phyloP scores from a whole-genome alignment of 345 rosid genomes.

The Murraya koenigii region DNA sequence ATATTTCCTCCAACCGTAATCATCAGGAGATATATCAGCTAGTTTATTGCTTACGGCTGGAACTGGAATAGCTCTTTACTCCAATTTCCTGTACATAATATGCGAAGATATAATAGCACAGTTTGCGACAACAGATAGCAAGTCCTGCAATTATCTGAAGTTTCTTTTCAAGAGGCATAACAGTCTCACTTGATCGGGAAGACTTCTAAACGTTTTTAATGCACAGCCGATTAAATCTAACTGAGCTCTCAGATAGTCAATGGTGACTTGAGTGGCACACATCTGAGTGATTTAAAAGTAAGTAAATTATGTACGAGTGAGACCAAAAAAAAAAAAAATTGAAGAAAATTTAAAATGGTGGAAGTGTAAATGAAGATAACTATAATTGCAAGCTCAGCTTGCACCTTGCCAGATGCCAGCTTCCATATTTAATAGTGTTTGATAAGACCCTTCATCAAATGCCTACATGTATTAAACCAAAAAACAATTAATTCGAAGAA shows the following conservation, averaged over 20 bases:
- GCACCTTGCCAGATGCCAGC: neutral
- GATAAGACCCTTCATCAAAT: neutral
- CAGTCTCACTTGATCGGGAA: neutral
- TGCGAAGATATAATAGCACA: neutral
- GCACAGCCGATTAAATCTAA: slow-evolving; percentile 13
- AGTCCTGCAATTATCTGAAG: neutral
- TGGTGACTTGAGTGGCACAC: slow-evolving; percentile 11
- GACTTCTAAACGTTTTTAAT: neutral
- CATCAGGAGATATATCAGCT: slow-evolving; percentile 37
- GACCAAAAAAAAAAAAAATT: no score
- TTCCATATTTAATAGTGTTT: neutral
- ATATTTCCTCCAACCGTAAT: slow-evolving; percentile 36
- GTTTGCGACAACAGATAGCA: neutral
- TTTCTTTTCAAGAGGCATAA: no score
- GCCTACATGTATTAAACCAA: neutral
- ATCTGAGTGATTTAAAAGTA: neutral
- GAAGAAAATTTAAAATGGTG: slow-evolving; percentile 10
- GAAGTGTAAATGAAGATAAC: neutral
- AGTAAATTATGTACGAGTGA: neutral
- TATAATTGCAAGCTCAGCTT: slow-evolving; percentile 7
- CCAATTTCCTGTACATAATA: slow-evolving; percentile 19
- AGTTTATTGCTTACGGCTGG: slow-evolving; percentile 28
- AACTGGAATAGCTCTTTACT: slow-evolving; percentile 29
- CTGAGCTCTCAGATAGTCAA: slow-evolving; percentile 3
- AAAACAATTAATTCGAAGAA: neutral